These are phyloP conservation scores for Aureobasidium leucospermi DNA, from an alignment of 2,329 filamentous ascomycete genomes.

Conservation along the genomic window DNA sequence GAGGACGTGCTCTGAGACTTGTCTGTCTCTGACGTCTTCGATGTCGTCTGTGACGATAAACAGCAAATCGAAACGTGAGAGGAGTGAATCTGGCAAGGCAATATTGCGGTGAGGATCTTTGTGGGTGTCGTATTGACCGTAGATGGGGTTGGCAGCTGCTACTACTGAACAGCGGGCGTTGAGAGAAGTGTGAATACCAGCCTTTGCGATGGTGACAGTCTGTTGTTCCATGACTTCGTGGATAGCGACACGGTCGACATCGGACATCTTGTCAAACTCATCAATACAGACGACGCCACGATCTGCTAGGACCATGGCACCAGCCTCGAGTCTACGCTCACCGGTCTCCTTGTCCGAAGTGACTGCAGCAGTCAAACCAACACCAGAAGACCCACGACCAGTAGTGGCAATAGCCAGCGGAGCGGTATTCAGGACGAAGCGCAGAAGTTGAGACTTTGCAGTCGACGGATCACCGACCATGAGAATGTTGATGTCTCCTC, in stretches of 20 bases:
- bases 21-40: conserved; percentile 82
- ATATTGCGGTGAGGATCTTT: conserved; percentile 99
- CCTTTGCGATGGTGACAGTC: conserved; percentile 97
- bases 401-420: conserved; percentile 95
- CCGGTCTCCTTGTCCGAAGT: conserved; percentile 97
- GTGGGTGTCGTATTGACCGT: conserved; percentile 95
- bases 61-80: conserved; percentile 96
- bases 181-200: conserved; percentile 92
- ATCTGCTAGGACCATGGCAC: conserved; percentile 97
- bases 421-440: conserved; percentile 95
- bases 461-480: conserved; percentile 99
- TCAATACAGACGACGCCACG: conserved; percentile 98
- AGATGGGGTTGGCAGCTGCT: conserved; percentile 94
- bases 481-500: conserved; percentile 97
- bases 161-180: conserved; percentile 96
- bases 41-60: conserved; percentile 99
- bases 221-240: conserved; percentile 99
- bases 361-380: conserved; percentile 94
- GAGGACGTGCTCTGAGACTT: conserved; percentile 91
- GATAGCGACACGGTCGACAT: conserved; percentile 94
- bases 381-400: conserved; percentile 86
- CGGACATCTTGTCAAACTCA: conserved; percentile 99
- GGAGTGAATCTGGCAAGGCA: conserved; percentile 85
- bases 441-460: conserved; percentile 93
- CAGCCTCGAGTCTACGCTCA: conserved; percentile 86